A percentile compares a stretch with the other conserved stretches of the same genome.
phyloP scores from a whole-genome alignment of 495 filamentous ascomycete genomes.

The Hamigera avellanea region DNA sequence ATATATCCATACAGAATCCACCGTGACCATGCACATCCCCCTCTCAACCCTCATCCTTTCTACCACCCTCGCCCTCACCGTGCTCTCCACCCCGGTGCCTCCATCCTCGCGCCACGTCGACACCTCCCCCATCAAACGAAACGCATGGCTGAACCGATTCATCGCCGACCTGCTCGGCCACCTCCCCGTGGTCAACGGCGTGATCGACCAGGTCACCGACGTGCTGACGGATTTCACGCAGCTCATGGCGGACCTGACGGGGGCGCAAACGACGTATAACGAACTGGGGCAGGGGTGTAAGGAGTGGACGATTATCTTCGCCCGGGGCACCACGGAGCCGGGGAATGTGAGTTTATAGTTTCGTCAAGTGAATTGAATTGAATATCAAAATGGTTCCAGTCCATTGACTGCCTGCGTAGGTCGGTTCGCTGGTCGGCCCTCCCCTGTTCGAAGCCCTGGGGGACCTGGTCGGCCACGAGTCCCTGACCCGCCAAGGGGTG shows the following conservation, averaged over 20 bases:
- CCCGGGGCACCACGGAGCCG: conserved; percentile 26
- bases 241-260: conserved; percentile 1
- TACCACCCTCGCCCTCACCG: background rate
- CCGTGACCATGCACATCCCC: too few relatives aligned
- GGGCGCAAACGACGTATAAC: conserved; percentile 15
- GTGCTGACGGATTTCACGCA: background rate
- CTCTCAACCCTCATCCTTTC: too few relatives aligned
- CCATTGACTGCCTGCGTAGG: too few relatives aligned
- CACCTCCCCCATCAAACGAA: too few relatives aligned
- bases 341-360: conserved; percentile 21
- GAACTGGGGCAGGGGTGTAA: conserved; percentile 20
- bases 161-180: background rate
- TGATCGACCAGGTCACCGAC: background rate
- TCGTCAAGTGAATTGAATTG: too few relatives aligned
- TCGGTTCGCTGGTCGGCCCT: conserved; percentile 23
- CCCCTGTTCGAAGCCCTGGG: conserved; percentile 15
- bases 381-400: too few relatives aligned
- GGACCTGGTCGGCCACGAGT: conserved; percentile 11
- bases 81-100: background rate
- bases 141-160: background rate
- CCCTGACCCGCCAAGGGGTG: conserved; percentile 29
- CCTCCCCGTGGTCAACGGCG: background rate
- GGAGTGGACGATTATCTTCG: conserved; percentile 28
- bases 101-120: background rate
- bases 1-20: too few relatives aligned